Evolutionary conservation across 768 basidiomycete species (phyloP), one percentile per base, ranked within the genome.

Genomic region (Boletus vermiculosoides): DNA sequence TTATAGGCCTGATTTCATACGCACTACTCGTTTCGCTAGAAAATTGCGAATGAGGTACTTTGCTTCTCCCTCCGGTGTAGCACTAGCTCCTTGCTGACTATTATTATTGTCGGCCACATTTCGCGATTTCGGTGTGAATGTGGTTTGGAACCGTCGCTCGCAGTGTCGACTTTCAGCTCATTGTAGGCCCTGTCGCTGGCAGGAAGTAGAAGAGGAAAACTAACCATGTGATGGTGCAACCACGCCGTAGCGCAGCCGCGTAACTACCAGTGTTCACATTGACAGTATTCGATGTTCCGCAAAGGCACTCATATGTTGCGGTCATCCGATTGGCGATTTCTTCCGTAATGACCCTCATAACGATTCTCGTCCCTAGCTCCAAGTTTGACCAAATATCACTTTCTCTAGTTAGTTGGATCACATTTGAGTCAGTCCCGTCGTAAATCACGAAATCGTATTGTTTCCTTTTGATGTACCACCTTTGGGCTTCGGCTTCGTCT

Each of bases 391-490:
- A 39, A 10, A 52, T 16, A 15, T 57, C 28, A 13, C 34, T 48
- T 20, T 50, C 54, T 8, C 16, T 33, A 7, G 58, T 34, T 28
- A 52, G 39, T 25, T 18, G 33, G 5, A 33, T 33, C 45, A 44
- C 33, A 16, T 23, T n/a, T 8, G 28, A 47, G 16, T 48, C 25
- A 3, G 44, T 46, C 8, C 31, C 11, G 10, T 39, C 33, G 6
- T 52, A 52, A 10, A 58, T 39, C 15, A 58, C 42, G 7, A 59
- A 58, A 18, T 58, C 41, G 3, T 58, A 52, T 20, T 10, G 50
- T 34, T 48, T 52, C n/a, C 34, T 28, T 7, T 48, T 23, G 0
- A 52, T 52, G n/a, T 58, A 59, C 58, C 58, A 52, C 30, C 12
- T 23, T 13, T 47, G 55, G 3, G 39, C 15, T 20, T 58, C 42